These are phyloP conservation scores for Lentinula raphanica DNA, from an alignment of 768 basidiomycete species.

Conservation along the genomic window DNA sequence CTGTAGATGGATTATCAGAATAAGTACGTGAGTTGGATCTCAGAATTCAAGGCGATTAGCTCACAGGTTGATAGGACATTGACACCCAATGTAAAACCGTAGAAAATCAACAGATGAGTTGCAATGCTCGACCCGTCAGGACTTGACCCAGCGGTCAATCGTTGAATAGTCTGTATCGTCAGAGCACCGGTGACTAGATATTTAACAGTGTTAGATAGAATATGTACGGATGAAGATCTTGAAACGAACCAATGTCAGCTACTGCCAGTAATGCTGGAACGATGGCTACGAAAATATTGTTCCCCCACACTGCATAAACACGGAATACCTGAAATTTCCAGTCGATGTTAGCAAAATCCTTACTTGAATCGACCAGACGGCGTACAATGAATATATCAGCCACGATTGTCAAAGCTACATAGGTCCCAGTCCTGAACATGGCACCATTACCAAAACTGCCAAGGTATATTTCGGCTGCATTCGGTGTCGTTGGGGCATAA, in stretches of 20 bases:
- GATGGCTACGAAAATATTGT: background rate
- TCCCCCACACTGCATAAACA: constrained; percentile 10
- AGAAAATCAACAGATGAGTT: constrained; percentile 10
- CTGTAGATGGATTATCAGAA: background rate
- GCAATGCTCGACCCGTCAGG: constrained; percentile 11
- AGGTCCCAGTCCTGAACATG: constrained; percentile 13
- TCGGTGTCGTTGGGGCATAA: constrained; percentile 6
- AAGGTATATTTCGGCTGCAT: constrained; percentile 11
- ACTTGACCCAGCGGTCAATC: constrained; percentile 8
- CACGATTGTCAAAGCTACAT: constrained; percentile 13
- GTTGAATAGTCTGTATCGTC: constrained; percentile 10
- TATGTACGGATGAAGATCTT: too few relatives aligned
- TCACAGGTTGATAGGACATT: constrained; percentile 12
- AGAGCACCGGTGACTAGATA: constrained; percentile 12
- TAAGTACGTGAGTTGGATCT: background rate
- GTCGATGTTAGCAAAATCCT: background rate
- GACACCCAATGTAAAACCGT: constrained; percentile 10
- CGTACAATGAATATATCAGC: constrained; percentile 14
- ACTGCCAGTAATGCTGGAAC: constrained; percentile 8
- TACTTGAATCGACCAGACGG: background rate
- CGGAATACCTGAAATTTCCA: constrained; percentile 7
- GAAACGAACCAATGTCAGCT: constrained; percentile 11
- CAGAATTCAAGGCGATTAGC: background rate
- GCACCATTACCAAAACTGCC: constrained; percentile 12
- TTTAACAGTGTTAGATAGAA: too few relatives aligned